These are phyloP conservation scores for Penicillium odoratum DNA, from an alignment of 495 filamentous ascomycete species.

Conservation along the genomic window DNA sequence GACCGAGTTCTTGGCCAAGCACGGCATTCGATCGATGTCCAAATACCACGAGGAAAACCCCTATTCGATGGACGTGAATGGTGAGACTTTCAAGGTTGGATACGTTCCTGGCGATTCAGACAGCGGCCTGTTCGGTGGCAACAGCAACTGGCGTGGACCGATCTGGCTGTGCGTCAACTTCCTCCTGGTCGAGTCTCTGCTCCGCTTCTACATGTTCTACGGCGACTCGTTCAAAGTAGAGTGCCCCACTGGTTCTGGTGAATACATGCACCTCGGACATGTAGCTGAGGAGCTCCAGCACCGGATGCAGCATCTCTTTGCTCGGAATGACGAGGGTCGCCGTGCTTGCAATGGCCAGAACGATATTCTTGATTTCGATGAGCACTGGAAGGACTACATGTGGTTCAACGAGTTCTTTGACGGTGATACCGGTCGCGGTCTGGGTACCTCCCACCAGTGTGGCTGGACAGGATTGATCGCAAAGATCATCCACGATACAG, in stretches of 20 bases:
- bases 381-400: slow-evolving; percentile 87
- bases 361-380: slow-evolving; percentile 83
- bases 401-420: slow-evolving; percentile 99
- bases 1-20: slow-evolving; percentile 84
- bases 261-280: slow-evolving; percentile 93
- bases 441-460: slow-evolving; percentile 92
- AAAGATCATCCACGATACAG: slow-evolving; percentile 95
- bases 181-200: slow-evolving; percentile 86
- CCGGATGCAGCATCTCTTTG: slow-evolving; percentile 88
- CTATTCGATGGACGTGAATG: slow-evolving; percentile 94
- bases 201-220: slow-evolving; percentile 94
- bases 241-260: slow-evolving; percentile 90
- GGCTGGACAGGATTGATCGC: slow-evolving; percentile 98
- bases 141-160: slow-evolving; percentile 94
- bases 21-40: slow-evolving; percentile 92
- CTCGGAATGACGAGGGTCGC: slow-evolving; percentile 76
- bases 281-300: slow-evolving; percentile 98
- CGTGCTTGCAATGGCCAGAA: slow-evolving; percentile 82
- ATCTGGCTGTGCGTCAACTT: slow-evolving; percentile 98
- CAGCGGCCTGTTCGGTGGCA: slow-evolving; percentile 89
- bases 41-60: slow-evolving; percentile 88
- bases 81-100: slow-evolving; percentile 80
- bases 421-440: slow-evolving; percentile 82
- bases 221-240: slow-evolving; percentile 85
- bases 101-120: slow-evolving; percentile 95